Conservation (phyloP, 2,329 filamentous ascomycete genomes). For the Verticillium isaacii region DNA sequence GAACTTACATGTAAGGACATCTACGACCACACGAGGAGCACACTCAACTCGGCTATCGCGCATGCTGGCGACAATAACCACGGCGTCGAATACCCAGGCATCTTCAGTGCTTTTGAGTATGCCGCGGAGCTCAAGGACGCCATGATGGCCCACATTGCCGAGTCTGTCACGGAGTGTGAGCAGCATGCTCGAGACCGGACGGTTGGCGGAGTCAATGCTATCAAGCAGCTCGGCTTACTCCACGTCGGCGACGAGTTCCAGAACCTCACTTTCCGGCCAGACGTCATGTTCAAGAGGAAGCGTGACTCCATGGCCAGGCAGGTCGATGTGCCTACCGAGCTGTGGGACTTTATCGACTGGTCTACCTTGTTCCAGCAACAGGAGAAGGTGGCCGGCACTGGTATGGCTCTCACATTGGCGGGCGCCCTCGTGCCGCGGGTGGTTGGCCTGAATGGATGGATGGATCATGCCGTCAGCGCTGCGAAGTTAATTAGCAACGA, state of each 20-base stretch:
- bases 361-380: slow-evolving; percentile 78
- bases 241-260: slow-evolving; percentile 86
- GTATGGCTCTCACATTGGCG: slow-evolving; percentile 89
- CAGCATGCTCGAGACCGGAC: slow-evolving; percentile 77
- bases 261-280: slow-evolving; percentile 80
- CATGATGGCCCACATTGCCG: slow-evolving; percentile 83
- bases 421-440: slow-evolving; percentile 79
- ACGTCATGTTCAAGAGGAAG: slow-evolving; percentile 88
- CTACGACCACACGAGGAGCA: slow-evolving; percentile 75
- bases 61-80: slow-evolving; percentile 73
- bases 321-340: slow-evolving; percentile 80
- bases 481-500: slow-evolving; percentile 76
- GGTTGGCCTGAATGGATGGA: slow-evolving; percentile 80
- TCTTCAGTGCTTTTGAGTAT: slow-evolving; percentile 83
- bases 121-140: slow-evolving; percentile 89
- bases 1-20: slow-evolving; percentile 82
- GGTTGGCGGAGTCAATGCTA: slow-evolving; percentile 74
- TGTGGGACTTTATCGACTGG: slow-evolving; percentile 92
- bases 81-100: slow-evolving; percentile 79
- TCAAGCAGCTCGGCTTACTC: slow-evolving; percentile 81
- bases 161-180: slow-evolving; percentile 75
- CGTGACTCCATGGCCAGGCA: slow-evolving; percentile 77
- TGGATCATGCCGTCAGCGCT: slow-evolving; percentile 80
- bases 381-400: slow-evolving; percentile 90
- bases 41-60: slow-evolving; percentile 69